Conservation (phyloP, 1,284 basidiomycete species). For the Flammula alnicola region DNA sequence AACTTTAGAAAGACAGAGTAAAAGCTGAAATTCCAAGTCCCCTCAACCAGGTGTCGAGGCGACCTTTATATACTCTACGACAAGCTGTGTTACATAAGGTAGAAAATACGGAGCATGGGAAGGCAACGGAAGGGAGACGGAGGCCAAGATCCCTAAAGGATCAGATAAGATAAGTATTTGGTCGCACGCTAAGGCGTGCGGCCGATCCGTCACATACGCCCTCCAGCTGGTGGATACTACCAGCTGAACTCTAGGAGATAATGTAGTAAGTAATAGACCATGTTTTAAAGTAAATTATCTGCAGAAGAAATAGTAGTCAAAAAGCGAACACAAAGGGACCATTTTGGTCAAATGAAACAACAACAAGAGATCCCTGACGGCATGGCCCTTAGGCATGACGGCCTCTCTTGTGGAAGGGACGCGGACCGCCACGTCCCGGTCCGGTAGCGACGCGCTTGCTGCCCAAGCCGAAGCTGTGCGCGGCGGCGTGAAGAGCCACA, state of each 20-base stretch:
- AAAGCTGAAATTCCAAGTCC: not conserved
- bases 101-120: not conserved
- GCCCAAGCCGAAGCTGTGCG: not conserved
- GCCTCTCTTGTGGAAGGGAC: no score
- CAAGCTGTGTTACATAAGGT: not conserved
- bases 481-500: not conserved
- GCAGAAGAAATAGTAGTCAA: not conserved
- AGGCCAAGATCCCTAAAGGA: not conserved
- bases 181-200: not conserved
- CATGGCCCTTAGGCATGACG: no score
- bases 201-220: constrained; percentile 2
- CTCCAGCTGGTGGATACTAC: not conserved
- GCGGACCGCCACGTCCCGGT: no score
- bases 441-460: no score
- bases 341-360: not conserved
- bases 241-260: not conserved
- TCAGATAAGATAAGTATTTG: not conserved
- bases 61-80: constrained; percentile 2
- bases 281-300: not conserved
- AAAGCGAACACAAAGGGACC: not conserved
- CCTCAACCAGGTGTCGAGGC: not conserved
- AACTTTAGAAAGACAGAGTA: constrained; percentile 1
- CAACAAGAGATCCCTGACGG: not conserved
- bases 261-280: not conserved
- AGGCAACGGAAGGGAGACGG: not conserved